Conservation (phyloP, 352 stramenopile genomes). For the Elongisporangium prolatum region DNA sequence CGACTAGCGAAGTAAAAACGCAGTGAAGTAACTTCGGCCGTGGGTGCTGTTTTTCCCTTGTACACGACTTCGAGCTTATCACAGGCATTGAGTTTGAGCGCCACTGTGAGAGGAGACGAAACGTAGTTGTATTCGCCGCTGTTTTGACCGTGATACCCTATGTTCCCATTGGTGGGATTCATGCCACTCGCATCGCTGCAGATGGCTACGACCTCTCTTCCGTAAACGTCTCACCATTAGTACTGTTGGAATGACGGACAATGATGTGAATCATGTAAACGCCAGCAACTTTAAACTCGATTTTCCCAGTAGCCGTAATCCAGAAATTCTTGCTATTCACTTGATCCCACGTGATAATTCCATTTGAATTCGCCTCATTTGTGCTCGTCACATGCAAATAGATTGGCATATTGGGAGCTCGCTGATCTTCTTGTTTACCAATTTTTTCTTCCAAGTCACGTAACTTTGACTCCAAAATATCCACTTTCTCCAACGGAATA, state of each 20-base stretch:
- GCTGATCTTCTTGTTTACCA: not conserved
- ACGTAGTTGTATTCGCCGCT: not conserved
- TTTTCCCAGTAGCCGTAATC: not conserved
- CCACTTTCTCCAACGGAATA: slow-evolving; percentile 2
- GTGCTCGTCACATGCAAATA: not conserved
- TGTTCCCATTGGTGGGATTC: not conserved
- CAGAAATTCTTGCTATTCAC: not conserved
- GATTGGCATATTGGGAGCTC: not conserved
- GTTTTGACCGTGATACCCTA: not conserved
- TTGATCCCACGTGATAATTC: not conserved
- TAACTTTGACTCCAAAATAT: slow-evolving; percentile 3
- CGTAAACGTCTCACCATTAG: not conserved
- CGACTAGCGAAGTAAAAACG: not conserved
- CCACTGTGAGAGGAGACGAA: not conserved
- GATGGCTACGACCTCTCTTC: not conserved
- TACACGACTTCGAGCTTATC: not conserved
- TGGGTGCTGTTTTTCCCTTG: not conserved
- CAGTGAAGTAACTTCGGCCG: not conserved
- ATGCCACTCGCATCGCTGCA: not conserved
- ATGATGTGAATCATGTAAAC: not conserved
- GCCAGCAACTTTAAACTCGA: not conserved
- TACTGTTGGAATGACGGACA: not conserved
- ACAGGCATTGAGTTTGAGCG: not conserved
- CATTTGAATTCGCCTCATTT: not conserved
- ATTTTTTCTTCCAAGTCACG: not conserved